Evolutionary conservation across 2,329 filamentous ascomycete species (phyloP).

Genomic region (Clarireedia monteithiana): DNA sequence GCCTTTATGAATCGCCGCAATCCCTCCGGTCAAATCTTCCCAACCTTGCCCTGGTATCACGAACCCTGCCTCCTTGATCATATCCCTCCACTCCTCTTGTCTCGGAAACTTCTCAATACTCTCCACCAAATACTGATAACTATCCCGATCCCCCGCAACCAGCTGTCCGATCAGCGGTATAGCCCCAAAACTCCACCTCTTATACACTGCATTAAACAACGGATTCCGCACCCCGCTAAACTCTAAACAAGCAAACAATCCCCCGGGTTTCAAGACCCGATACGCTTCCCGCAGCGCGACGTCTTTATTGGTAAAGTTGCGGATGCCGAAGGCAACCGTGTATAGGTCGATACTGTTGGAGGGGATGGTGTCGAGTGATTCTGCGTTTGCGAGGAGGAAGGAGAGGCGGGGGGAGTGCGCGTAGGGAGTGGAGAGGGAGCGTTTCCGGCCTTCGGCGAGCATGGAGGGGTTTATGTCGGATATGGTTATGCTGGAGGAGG

Average conservation of each 20-base stretch:
- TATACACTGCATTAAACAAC: slow-evolving; percentile 79
- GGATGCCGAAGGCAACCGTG: slow-evolving; percentile 94
- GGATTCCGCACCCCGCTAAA: slow-evolving; percentile 74
- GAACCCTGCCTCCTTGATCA: slow-evolving; percentile 83
- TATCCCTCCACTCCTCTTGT: slow-evolving; percentile 74
- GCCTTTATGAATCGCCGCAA: slow-evolving; percentile 94
- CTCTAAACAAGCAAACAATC: slow-evolving; percentile 93
- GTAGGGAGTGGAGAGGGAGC: slow-evolving; percentile 51
- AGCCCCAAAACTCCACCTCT: slow-evolving; percentile 89
- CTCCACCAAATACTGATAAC: slow-evolving; percentile 97
- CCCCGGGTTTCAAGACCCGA: slow-evolving; percentile 85
- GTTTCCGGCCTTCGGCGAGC: slow-evolving; percentile 79
- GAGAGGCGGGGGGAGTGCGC: slow-evolving; percentile 50
- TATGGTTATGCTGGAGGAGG: slow-evolving; percentile 76
- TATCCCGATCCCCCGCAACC: slow-evolving; percentile 87
- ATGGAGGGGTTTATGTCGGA: slow-evolving; percentile 95
- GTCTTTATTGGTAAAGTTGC: slow-evolving; percentile 92
- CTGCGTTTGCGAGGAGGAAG: slow-evolving; percentile 89
- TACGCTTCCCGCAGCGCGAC: slow-evolving; percentile 75
- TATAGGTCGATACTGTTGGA: slow-evolving; percentile 80
- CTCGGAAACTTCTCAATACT: slow-evolving; percentile 90
- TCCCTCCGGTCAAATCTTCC: slow-evolving; percentile 85
- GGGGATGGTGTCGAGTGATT: slow-evolving; percentile 60
- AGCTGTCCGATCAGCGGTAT: slow-evolving; percentile 94
- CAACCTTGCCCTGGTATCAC: slow-evolving; percentile 73